Evolutionary conservation across 1,139 yeast species (phyloP).

Genomic region (Geotrichum cucujoidarum): DNA sequence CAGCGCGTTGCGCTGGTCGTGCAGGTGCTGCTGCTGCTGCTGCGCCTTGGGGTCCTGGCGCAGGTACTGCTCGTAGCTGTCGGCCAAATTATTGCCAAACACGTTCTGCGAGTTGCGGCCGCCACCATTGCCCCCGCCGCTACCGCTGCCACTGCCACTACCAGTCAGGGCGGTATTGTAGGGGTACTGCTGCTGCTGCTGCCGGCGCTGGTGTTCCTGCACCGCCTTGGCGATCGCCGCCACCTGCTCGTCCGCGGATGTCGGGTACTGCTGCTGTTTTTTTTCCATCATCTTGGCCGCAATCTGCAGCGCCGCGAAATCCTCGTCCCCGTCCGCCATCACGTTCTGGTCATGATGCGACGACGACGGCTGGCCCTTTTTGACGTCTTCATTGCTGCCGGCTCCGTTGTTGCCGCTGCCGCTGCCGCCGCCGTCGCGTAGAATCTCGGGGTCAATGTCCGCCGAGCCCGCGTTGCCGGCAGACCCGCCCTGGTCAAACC

Average conservation of each 20-base stretch:
- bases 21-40: background rate
- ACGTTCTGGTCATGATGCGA: background rate
- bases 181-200: background rate
- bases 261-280: background rate
- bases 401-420: background rate
- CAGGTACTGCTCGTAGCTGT: background rate
- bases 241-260: background rate
- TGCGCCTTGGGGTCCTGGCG: background rate
- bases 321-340: background rate
- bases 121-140: background rate
- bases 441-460: constrained; percentile 35
- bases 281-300: background rate
- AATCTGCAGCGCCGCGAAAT: background rate
- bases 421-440: constrained; percentile 23
- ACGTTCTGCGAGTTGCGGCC: background rate
- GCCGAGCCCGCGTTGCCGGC: constrained; percentile 22
- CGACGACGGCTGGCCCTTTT: background rate
- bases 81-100: background rate
- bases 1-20: background rate
- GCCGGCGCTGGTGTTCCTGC: background rate
- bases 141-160: background rate
- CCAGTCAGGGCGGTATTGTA: background rate
- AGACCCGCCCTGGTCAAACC: constrained; percentile 14
- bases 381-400: background rate
- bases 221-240: background rate